Base-by-base conservation (phyloP, 2,329 filamentous ascomycete genomes). In the Fusarium tricinctum region DNA sequence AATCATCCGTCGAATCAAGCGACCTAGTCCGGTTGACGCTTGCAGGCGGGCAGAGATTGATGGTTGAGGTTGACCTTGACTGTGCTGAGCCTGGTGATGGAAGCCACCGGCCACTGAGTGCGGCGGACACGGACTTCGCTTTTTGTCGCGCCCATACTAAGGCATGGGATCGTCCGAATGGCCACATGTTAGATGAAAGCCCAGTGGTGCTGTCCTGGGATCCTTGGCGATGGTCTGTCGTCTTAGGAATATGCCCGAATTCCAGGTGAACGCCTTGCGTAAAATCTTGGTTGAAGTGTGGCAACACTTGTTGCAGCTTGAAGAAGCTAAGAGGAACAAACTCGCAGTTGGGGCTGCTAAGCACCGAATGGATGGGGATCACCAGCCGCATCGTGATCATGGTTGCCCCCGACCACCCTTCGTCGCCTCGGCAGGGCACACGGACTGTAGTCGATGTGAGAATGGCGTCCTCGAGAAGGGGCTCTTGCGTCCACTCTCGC, bases 271-370 rank as follows among this genome's bases (percentile, higher is more conserved):
- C 82, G 32, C 84, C 83, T 58, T 86, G 84, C 2, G 85, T 83
- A 70, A 92, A 92, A 3, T 83, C 84, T 6, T 86, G 82, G 43
- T 88, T 84, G 67, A 88, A 85, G 1, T 83, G 81, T 69, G 89
- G 86, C 0, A 87, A 83, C 64, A 90, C 85, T 76, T 92, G 91
- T 58, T 89, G 88, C 9, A 86, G 81, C 67, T 87, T 88, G 80
- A 92, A 92, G 68, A 92, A 88, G 45, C 80, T 85, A 30, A 92
- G 79, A 0, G 90, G 89, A 2, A 86, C 82, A 67, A 91, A 90
- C 56, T 84, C 82, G 72, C 87, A 85, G 28, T 83, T 82, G 2
- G 84, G 79, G 22, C 84, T 83, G 4, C 80, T 79, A 9, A 86
- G 76, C 33, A 82, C 83, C 17, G 83, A 81, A 68, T 91, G 87